Percentiles rank a stretch among this genome's conserved stretches.
Conservation (phyloP, 345 rosid genomes). For the Hevea brasiliensis region DNA sequence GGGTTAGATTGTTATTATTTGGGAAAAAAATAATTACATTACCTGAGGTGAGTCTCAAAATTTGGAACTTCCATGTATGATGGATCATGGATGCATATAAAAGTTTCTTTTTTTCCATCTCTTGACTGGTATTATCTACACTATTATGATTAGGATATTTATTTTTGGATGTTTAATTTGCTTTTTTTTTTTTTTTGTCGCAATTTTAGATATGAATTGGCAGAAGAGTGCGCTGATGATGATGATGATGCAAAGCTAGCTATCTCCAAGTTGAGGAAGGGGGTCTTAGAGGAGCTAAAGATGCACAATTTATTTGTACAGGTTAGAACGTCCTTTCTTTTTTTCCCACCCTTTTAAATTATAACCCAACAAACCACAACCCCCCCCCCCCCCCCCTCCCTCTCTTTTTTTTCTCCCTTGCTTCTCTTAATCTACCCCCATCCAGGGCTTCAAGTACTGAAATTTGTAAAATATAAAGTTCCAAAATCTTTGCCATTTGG, state of each 20-base stretch:
- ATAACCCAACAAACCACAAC: no score
- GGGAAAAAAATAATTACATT: constrained; percentile 8
- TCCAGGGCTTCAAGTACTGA: not conserved
- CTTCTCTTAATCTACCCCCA: no score
- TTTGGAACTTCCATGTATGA: constrained; percentile 2
- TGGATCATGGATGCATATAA: not conserved
- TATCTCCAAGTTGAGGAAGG: constrained; percentile 64
- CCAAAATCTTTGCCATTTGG: not conserved
- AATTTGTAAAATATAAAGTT: not conserved
- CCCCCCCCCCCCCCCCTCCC: no score
- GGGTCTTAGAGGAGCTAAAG: constrained; percentile 68
- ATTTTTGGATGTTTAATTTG: not conserved
- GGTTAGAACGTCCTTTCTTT: constrained; percentile 35
- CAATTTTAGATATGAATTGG: constrained; percentile 66
- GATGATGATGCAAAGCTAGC: constrained; percentile 88
- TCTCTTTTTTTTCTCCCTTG: no score
- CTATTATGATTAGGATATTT: constrained; percentile 11
- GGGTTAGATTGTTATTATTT: constrained; percentile 25
- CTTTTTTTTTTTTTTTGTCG: constrained; percentile 9
- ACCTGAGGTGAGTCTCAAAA: constrained; percentile 14
- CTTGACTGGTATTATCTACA: not conserved
- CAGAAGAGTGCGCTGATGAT: constrained; percentile 93
- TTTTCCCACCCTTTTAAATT: no score
- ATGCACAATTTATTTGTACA: constrained; percentile 69
- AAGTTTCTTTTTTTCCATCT: not conserved